phyloP scores from a whole-genome alignment of 164 flowering plant genomes.

The Aristolochia californica region DNA sequence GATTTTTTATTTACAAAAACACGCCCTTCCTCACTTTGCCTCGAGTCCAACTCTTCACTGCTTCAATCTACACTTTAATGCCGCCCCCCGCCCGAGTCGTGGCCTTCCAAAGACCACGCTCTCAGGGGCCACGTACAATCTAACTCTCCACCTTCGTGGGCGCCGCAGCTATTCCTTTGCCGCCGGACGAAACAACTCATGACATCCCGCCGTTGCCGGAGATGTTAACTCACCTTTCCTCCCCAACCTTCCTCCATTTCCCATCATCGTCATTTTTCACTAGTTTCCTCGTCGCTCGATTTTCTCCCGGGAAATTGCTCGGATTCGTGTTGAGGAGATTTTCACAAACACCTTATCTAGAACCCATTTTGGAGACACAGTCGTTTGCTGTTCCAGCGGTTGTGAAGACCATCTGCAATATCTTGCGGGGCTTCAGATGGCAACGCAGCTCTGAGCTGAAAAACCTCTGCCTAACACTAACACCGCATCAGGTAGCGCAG shows the following conservation, averaged over 20 bases:
- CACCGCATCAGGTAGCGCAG: constrained; percentile 35
- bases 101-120: constrained; percentile 1
- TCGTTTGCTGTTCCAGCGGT: background rate
- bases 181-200: constrained; percentile 5
- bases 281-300: no score
- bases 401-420: constrained; percentile 20
- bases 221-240: background rate
- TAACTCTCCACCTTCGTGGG: no score
- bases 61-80: no score
- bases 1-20: no score
- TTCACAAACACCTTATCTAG: background rate
- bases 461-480: constrained; percentile 24
- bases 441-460: constrained; percentile 26
- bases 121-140: background rate
- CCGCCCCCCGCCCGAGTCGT: background rate
- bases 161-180: background rate
- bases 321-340: no score
- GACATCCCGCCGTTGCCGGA: no score
- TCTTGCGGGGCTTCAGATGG: constrained; percentile 32
- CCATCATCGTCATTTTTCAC: no score
- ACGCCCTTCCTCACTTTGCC: no score
- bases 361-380: background rate
- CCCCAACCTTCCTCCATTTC: constrained; percentile 1
- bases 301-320: no score
- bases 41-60: no score